These are phyloP conservation scores for Ogataea thermomethanolica DNA, from an alignment of 805 yeast genomes.

Conservation along the genomic window DNA sequence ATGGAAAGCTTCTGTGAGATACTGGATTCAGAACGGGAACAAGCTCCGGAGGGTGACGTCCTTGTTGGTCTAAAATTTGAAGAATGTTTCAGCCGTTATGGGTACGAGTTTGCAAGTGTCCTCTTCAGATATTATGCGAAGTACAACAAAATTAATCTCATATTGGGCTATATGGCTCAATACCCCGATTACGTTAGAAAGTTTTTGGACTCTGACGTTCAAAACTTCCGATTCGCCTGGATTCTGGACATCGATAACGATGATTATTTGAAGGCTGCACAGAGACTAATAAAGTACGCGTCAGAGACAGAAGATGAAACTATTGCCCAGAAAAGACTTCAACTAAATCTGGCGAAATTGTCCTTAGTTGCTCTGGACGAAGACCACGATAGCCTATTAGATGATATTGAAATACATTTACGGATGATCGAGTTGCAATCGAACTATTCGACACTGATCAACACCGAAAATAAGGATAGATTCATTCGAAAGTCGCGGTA, in stretches of 20 bases:
- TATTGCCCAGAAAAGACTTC: conserved; percentile 47
- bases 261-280: conserved; percentile 49
- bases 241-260: conserved; percentile 55
- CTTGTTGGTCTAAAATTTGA: conserved; percentile 22
- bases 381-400: conserved; percentile 27
- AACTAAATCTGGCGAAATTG: conserved; percentile 70
- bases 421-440: conserved; percentile 21
- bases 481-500: conserved; percentile 22
- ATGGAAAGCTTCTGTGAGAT: conserved; percentile 58
- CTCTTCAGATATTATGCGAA: conserved; percentile 58
- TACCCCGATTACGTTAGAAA: conserved; percentile 45
- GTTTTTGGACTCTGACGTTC: conserved; percentile 46
- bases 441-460: conserved; percentile 30
- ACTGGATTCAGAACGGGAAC: conserved; percentile 42
- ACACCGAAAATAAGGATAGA: conserved; percentile 22
- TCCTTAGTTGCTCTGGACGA: conserved; percentile 45
- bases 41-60: conserved; percentile 31
- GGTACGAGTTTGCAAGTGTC: conserved; percentile 63
- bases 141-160: conserved; percentile 46
- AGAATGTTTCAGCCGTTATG: conserved; percentile 56
- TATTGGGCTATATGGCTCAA: conserved; percentile 56
- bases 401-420: conserved; percentile 45
- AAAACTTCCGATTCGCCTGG: conserved; percentile 64
- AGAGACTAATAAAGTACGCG: conserved; percentile 41
- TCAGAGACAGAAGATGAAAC: conserved; percentile 38